Evolutionary conservation across 495 filamentous ascomycete genomes (phyloP).

Genomic region (Penicillium riverlandense): DNA sequence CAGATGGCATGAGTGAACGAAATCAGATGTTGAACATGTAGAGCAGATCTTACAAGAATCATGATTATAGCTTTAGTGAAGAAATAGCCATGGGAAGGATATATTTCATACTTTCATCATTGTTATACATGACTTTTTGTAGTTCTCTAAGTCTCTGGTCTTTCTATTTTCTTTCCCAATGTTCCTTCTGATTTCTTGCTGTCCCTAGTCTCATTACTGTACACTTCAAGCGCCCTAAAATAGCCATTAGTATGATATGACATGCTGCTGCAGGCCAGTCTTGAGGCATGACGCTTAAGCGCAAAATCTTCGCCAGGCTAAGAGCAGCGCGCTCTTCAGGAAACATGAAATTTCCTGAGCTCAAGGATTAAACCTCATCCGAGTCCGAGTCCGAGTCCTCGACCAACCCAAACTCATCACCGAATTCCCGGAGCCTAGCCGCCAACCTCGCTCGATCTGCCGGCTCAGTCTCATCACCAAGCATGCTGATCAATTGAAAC

Average conservation of each 20-base stretch:
- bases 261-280: not conserved
- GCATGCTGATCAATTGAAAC: slow-evolving; percentile 24
- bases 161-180: no score
- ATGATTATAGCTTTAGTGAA: no score
- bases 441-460: slow-evolving; percentile 7
- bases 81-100: no score
- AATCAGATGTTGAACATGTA: no score
- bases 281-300: not conserved
- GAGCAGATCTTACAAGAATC: no score
- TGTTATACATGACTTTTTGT: no score
- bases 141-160: no score
- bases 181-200: no score
- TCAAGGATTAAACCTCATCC: not conserved
- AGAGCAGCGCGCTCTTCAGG: not conserved
- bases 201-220: not conserved
- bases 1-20: no score
- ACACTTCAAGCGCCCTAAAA: not conserved
- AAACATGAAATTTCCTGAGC: no score
- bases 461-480: slow-evolving; percentile 10
- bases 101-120: no score
- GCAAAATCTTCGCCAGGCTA: not conserved
- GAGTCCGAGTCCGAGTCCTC: slow-evolving; percentile 1
- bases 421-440: slow-evolving; percentile 1
- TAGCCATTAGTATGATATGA: not conserved
- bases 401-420: slow-evolving; percentile 11